Percentiles rank a stretch among this genome's conserved stretches.
Conservation (phyloP, 306 rosid genomes). For the Quercus engelmannii region DNA sequence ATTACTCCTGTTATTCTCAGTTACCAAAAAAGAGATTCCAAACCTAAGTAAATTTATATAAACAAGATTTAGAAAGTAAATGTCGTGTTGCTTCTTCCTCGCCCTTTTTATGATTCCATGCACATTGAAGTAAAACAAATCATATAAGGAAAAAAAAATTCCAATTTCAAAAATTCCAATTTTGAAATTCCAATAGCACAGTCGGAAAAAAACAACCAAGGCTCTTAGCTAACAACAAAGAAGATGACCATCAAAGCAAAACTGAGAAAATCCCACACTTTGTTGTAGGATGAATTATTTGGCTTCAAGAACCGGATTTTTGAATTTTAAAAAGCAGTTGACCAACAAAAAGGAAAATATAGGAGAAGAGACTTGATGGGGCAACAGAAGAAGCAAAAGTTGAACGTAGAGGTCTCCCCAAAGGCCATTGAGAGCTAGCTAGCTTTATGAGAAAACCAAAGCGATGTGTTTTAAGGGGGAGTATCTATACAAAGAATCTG, state of each 20-base stretch:
- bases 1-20: too few species aligned
- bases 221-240: conserved; percentile 13
- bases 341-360: neutral
- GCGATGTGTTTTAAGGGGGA: neutral
- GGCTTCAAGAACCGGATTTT: conserved; percentile 10
- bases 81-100: too few species aligned
- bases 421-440: neutral
- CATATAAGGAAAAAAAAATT: too few species aligned
- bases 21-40: neutral
- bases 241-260: conserved; percentile 11
- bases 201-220: neutral
- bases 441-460: conserved; percentile 9
- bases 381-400: neutral
- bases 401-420: neutral
- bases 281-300: conserved; percentile 2
- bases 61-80: too few species aligned
- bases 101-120: too few species aligned
- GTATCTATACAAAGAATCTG: conserved; percentile 20
- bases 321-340: conserved; percentile 8
- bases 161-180: too few species aligned
- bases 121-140: too few species aligned
- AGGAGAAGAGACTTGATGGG: neutral
- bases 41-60: neutral
- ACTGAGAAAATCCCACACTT: conserved; percentile 15
- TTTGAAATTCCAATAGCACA: too few species aligned